Conservation (phyloP, 1,139 yeast species). For the Zygosaccharomyces sapae region DNA sequence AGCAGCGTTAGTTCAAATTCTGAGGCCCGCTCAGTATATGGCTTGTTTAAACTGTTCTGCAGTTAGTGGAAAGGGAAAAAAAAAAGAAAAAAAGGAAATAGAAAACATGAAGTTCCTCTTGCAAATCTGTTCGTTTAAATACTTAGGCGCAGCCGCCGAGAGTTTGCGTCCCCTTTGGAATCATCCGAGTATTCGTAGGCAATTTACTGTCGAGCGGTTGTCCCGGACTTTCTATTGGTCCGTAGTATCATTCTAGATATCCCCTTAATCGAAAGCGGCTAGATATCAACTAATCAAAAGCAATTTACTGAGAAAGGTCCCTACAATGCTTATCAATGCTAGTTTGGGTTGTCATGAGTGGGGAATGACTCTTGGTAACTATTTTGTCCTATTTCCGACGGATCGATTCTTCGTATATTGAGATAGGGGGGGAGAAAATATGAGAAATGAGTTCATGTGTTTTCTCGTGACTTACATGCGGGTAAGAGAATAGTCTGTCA, state of each 20-base stretch:
- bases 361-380: background rate
- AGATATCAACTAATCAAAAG: background rate
- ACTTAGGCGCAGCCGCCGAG: background rate
- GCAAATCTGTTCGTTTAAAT: background rate
- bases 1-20: background rate
- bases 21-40: too few species aligned
- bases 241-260: background rate
- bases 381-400: background rate
- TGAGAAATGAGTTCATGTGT: background rate
- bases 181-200: background rate
- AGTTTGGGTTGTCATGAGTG: background rate
- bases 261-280: background rate
- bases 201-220: background rate
- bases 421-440: background rate
- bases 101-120: too few species aligned
- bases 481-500: background rate
- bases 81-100: too few species aligned
- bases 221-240: background rate
- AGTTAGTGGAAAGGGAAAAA: too few species aligned
- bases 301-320: background rate
- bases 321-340: background rate
- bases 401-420: background rate
- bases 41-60: too few species aligned
- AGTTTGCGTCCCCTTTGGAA: background rate
- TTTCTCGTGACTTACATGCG: background rate